A percentile compares a stretch with the other conserved stretches of the same genome.
These are phyloP conservation scores for Chenopodium album DNA, from an alignment of 148 eudicot genomes.

Conservation along the genomic window DNA sequence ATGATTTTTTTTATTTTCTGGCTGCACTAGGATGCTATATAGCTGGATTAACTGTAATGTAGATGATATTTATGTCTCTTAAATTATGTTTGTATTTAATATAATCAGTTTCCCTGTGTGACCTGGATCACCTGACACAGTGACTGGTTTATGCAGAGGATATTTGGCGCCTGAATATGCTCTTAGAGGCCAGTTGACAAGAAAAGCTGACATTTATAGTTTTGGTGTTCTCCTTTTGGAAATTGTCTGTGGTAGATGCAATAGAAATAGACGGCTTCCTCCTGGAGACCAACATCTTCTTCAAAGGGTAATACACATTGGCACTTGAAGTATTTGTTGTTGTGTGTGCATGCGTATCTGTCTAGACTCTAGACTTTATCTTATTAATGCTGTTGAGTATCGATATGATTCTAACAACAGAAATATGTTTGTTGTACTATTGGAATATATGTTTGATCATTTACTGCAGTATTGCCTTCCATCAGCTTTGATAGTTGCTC, in stretches of 20 bases:
- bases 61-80: neutral
- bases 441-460: neutral
- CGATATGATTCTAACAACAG: too few species aligned
- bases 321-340: neutral
- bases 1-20: neutral
- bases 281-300: conserved; percentile 60
- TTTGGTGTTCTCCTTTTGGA: conserved; percentile 88
- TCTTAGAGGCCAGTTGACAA: conserved; percentile 64
- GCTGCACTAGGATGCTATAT: neutral
- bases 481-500: neutral
- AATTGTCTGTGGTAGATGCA: conserved; percentile 75
- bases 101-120: neutral
- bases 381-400: too few species aligned
- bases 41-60: neutral
- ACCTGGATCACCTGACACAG: neutral
- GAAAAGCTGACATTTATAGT: conserved; percentile 85
- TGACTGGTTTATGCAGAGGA: conserved; percentile 51
- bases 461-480: neutral
- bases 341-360: neutral
- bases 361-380: neutral
- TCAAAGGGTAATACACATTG: conserved; percentile 50
- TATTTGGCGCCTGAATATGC: conserved; percentile 97
- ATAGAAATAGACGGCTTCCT: conserved; percentile 49
- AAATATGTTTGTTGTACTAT: neutral
- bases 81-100: neutral